phyloP scores from a whole-genome alignment of 306 rosid species.

The Sechiopsis laciniata region DNA sequence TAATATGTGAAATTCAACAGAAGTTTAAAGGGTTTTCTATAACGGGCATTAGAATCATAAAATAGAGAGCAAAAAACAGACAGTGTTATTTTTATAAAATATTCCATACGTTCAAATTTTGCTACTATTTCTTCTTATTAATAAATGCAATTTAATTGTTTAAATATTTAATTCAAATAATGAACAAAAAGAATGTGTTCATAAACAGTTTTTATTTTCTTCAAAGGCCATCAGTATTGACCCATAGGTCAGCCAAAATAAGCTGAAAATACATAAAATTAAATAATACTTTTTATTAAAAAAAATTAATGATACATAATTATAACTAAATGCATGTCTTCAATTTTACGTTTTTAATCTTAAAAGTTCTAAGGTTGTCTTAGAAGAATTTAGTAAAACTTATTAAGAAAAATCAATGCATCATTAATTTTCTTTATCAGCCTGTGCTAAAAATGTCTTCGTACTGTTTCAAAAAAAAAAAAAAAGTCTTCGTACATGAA shows the following conservation, averaged over 20 bases:
- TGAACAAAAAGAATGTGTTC: background rate
- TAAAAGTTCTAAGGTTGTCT: no score
- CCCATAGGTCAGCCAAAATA: background rate
- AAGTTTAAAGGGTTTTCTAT: background rate
- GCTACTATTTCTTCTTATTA: background rate
- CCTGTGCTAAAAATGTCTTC: no score
- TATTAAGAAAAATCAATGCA: no score
- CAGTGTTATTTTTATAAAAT: background rate
- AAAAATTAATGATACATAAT: no score
- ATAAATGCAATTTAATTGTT: background rate
- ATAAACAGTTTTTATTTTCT: background rate
- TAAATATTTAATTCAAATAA: background rate
- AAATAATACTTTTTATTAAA: no score
- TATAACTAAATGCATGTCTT: no score
- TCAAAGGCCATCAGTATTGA: background rate
- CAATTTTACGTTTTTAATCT: no score
- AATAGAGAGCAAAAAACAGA: background rate
- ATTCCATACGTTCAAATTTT: background rate
- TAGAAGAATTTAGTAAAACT: no score
- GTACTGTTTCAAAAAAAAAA: no score
- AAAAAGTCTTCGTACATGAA: no score
- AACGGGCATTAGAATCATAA: conserved; percentile 3
- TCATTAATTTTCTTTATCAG: no score
- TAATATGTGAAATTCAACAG: background rate
- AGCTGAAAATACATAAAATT: no score